A percentile compares a stretch with the other conserved stretches of the same genome.
Evolutionary conservation across 108 stramenopile genomes (phyloP).

Genomic region (Aureococcus anophagefferens): DNA sequence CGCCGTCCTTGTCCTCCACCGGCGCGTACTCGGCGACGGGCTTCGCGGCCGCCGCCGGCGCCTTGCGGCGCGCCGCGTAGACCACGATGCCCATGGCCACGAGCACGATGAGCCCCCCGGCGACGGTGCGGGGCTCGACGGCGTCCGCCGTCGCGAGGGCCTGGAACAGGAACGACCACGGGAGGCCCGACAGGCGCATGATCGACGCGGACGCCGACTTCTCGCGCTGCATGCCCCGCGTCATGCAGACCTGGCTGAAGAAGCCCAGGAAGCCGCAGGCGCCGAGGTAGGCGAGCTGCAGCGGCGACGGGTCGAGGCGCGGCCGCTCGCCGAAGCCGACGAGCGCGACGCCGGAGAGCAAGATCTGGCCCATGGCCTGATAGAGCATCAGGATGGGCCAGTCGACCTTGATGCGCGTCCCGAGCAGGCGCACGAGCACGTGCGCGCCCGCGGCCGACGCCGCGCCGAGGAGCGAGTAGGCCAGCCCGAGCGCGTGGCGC

Average conservation of each 20-base stretch:
- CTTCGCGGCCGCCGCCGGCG: too few species aligned
- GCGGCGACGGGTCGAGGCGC: neutral
- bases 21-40: too few species aligned
- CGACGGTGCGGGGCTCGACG: neutral
- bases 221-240: slow-evolving; percentile 13
- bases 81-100: neutral
- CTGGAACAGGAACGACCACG: slow-evolving; percentile 11
- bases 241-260: slow-evolving; percentile 5
- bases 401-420: slow-evolving; percentile 9
- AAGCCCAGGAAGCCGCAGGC: neutral
- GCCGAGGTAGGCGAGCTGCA: neutral
- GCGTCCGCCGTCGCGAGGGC: neutral
- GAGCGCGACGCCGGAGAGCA: neutral
- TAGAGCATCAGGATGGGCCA: slow-evolving; percentile 9
- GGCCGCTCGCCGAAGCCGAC: neutral
- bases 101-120: neutral
- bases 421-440: slow-evolving; percentile 14
- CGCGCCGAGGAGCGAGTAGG: neutral
- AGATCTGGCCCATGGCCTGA: slow-evolving; percentile 5
- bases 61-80: neutral
- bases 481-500: neutral
- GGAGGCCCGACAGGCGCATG: slow-evolving; percentile 19
- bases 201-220: slow-evolving; percentile 9
- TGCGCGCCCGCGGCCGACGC: slow-evolving; percentile 3
- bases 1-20: too few species aligned